Percentiles rank a stretch among this genome's conserved stretches.
Conservation (phyloP, 352 stramenopile genomes). For the Aphanomyces cochlioides region DNA sequence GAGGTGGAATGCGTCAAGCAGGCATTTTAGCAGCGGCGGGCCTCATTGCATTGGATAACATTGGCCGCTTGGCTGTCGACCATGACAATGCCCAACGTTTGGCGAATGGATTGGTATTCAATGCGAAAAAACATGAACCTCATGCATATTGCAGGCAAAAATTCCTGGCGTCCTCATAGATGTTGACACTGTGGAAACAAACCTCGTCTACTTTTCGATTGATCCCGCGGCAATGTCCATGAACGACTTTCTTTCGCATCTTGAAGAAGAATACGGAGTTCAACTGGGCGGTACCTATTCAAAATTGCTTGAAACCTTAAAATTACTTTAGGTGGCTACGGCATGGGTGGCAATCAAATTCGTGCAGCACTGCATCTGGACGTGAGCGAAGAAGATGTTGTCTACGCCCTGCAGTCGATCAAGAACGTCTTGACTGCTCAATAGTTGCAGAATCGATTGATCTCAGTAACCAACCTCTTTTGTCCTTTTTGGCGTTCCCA, state of each 20-base stretch:
- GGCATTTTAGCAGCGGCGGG: conserved; percentile 92
- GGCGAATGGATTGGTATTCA: conserved; percentile 50
- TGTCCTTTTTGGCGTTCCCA: too few relatives aligned
- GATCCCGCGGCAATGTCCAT: conserved; percentile 58
- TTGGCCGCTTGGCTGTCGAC: conserved; percentile 75
- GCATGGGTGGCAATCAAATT: conserved; percentile 49
- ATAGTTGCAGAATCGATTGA: too few relatives aligned
- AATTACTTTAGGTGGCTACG: conserved; percentile 44
- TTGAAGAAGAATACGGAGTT: conserved; percentile 66
- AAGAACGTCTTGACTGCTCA: conserved; percentile 44
- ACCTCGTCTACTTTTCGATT: conserved; percentile 81
- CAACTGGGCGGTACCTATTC: conserved; percentile 42
- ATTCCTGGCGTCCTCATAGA: conserved; percentile 70
- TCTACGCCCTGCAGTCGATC: conserved; percentile 55
- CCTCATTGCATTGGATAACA: conserved; percentile 87
- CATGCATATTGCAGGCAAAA: conserved; percentile 29
- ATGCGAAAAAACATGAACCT: too few relatives aligned
- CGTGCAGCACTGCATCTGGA: conserved; percentile 75
- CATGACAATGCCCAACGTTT: conserved; percentile 75
- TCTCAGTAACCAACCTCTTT: conserved; percentile 18
- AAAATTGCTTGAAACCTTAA: too few relatives aligned
- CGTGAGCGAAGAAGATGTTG: conserved; percentile 56
- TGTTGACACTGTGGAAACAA: conserved; percentile 70
- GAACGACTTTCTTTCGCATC: conserved; percentile 47
- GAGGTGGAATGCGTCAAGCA: conserved; percentile 95